Evolutionary conservation across 2,329 filamentous ascomycete species (phyloP), one percentile per base, ranked within the genome.

Genomic region (Magnaporthiopsis incrustans): DNA sequence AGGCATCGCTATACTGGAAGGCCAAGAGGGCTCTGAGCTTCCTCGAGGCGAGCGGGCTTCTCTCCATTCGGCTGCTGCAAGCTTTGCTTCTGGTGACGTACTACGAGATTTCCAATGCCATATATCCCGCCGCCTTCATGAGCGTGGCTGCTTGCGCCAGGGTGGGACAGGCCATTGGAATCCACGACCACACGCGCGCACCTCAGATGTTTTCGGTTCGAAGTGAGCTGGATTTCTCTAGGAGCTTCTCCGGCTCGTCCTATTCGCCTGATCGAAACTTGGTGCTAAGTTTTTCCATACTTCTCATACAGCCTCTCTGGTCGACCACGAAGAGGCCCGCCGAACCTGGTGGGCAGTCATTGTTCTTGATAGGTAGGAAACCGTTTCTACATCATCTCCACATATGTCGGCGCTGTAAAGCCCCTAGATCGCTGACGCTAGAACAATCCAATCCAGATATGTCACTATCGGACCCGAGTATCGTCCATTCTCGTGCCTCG

Each of bases 51-150:
- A 38, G 57, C 22, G 67, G 65, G 8, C 8, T 65, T 38, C 12
- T 66, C 22, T 65, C 67, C 2, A 12, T 64, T 7, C 60, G 60
- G 11, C 57, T 65, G 1, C 63, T 68, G 22, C 67, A 68, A 56
- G 63, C 59, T 7, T 18, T 33, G 2, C 63, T 68, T 30, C 60
- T 68, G 10, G 50, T 68, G 7, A 59, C 63, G 22, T 60, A 63
- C 57, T 63, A 67, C 60, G 67, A 68, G 57, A n/a, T 68, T 3
- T 35, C 59, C 2, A 35, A 63, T 14, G 66, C 61, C 6, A 15
- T 66, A 56, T 66, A 64, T 44, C 67, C 67, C 22, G 61, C 67
- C 1, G 67, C 67, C 8, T 68, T 63, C 56, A 63, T 67, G 59
- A 65, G 61, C n/a, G 62, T 67, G 22, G 67, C 64, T 12, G 38